Percentiles rank a stretch among this genome's conserved stretches.
Conservation (phyloP, 2,329 filamentous ascomycete species). For the Nigrospora oryzae region DNA sequence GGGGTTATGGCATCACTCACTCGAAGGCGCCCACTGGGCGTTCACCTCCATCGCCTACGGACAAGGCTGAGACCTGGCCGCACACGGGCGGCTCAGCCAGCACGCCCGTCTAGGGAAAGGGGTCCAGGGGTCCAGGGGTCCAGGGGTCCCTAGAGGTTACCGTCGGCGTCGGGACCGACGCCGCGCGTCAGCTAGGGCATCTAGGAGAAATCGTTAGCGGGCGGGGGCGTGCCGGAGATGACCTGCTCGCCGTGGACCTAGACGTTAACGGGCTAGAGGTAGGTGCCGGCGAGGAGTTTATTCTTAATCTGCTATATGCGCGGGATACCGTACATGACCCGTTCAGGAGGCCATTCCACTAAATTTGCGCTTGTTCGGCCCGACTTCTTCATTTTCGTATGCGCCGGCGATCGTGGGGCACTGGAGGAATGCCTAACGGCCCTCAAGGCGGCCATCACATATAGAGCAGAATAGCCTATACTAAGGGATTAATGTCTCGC, state of each 20-base stretch:
- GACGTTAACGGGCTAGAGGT: conserved; percentile 24
- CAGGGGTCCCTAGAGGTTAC: conserved; percentile 26
- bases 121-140: no score
- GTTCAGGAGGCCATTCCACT: no score
- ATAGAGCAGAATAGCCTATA: no score
- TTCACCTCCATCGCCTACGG: conserved; percentile 8
- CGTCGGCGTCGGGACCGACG: conserved; percentile 22
- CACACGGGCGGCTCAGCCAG: conserved; percentile 16
- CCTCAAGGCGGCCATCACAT: no score
- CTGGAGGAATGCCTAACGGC: no score
- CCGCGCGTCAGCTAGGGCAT: conserved; percentile 25
- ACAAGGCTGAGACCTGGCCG: background rate
- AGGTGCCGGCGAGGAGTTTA: conserved; percentile 23
- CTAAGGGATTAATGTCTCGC: no score
- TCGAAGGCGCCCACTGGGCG: conserved; percentile 10
- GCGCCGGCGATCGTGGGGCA: no score
- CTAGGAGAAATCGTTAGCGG: conserved; percentile 24
- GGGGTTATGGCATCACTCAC: conserved; percentile 5
- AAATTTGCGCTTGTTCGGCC: no score
- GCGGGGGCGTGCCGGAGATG: conserved; percentile 23
- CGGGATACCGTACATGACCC: no score
- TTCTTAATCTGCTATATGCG: conserved; percentile 22
- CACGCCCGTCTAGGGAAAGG: conserved; percentile 27
- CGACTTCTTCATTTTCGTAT: no score
- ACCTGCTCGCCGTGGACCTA: conserved; percentile 28